Conservation (phyloP, 306 rosid species). For the Malus asiatica region DNA sequence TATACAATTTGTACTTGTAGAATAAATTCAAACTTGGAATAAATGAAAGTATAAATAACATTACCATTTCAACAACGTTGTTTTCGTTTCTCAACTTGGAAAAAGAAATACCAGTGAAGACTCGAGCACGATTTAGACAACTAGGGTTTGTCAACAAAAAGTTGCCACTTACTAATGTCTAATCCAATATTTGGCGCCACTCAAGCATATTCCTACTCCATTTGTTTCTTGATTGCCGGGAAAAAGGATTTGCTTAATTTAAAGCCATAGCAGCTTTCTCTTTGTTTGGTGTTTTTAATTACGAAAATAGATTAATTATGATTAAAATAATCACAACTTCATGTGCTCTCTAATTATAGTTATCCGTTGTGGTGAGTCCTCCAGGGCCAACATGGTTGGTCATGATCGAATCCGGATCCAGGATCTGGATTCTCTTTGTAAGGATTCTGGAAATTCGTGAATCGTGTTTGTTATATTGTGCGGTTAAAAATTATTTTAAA, state of each 20-base stretch:
- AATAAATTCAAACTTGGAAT: no score
- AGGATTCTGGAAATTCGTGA: no score
- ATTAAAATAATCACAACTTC: slow-evolving; percentile 8
- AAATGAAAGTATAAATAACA: not conserved
- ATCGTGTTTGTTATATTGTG: no score
- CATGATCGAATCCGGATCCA: not conserved
- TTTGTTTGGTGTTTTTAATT: not conserved
- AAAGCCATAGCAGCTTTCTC: not conserved
- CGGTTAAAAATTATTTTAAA: no score
- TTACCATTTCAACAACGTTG: not conserved
- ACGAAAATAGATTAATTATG: not conserved
- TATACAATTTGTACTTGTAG: no score
- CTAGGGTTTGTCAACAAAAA: not conserved
- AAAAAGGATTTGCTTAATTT: not conserved
- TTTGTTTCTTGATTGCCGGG: slow-evolving; percentile 21
- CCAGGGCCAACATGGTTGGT: slow-evolving; percentile 18
- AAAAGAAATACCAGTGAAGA: not conserved
- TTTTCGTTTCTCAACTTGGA: not conserved
- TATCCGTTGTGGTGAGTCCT: not conserved
- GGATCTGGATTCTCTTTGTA: no score
- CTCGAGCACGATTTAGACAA: not conserved
- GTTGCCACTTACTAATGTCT: not conserved
- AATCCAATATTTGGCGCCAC: not conserved
- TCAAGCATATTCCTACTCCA: not conserved
- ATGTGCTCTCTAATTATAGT: slow-evolving; percentile 7